phyloP scores from a whole-genome alignment of 345 rosid genomes.

The Eucalyptus erythrocorys region DNA sequence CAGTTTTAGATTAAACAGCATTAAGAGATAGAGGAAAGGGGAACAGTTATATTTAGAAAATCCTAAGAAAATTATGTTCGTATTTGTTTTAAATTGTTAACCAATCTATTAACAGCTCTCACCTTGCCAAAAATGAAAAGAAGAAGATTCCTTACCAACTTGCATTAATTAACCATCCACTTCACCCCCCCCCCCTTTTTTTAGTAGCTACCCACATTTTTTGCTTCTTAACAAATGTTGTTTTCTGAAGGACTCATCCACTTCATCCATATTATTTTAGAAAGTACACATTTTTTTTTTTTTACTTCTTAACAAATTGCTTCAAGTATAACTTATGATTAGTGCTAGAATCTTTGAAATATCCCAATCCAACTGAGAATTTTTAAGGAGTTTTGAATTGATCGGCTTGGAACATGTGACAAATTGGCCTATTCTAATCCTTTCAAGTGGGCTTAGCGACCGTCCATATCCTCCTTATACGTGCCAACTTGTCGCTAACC shows the following conservation, averaged over 20 bases:
- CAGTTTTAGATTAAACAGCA: background rate
- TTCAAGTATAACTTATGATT: background rate
- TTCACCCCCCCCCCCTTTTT: no score
- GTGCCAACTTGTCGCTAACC: background rate
- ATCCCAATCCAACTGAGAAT: background rate
- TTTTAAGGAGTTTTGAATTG: background rate
- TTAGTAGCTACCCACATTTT: background rate
- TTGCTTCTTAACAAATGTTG: background rate
- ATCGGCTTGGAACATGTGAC: background rate
- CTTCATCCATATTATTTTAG: background rate
- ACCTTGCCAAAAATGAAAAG: background rate
- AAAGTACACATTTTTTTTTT: background rate
- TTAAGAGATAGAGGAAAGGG: background rate
- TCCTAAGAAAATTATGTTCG: background rate
- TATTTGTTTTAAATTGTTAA: background rate
- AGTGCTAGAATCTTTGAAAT: background rate
- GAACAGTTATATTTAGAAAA: background rate
- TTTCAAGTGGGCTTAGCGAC: background rate
- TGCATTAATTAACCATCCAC: background rate
- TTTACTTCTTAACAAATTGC: background rate
- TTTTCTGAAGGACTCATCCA: background rate
- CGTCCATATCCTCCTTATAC: background rate
- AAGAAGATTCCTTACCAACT: background rate
- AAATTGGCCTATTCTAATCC: background rate
- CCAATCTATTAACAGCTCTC: background rate